Evolutionary conservation across 2,329 filamentous ascomycete genomes (phyloP).

Genomic region (Cyphellophora attinorum): DNA sequence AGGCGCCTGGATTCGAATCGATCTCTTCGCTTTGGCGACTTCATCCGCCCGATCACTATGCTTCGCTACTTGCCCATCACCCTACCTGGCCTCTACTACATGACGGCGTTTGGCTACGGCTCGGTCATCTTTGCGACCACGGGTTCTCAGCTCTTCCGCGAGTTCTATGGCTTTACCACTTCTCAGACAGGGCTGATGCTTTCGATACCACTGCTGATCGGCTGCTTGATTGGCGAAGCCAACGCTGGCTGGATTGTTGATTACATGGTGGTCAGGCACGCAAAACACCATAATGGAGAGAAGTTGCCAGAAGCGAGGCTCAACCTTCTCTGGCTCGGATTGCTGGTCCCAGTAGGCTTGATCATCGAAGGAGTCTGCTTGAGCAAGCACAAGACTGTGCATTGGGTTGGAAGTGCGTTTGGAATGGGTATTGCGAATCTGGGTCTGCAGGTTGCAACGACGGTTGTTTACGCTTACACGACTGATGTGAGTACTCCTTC

Average conservation of each 20-base stretch:
- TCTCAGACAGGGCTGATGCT: slow-evolving; percentile 18
- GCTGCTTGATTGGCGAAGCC: slow-evolving; percentile 19
- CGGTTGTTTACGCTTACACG: slow-evolving; percentile 26
- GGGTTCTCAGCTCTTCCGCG: slow-evolving; percentile 16
- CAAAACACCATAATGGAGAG: slow-evolving; percentile 8
- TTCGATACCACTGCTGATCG: slow-evolving; percentile 18
- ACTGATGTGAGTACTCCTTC: slow-evolving; percentile 23
- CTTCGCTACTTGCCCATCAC: slow-evolving; percentile 20
- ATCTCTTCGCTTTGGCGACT: slow-evolving; percentile 14
- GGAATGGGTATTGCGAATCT: slow-evolving; percentile 27
- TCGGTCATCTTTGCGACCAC: slow-evolving; percentile 20
- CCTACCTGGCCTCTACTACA: slow-evolving; percentile 20
- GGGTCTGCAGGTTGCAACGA: slow-evolving; percentile 27
- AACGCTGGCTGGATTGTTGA: slow-evolving; percentile 15
- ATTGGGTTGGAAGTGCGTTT: slow-evolving; percentile 25
- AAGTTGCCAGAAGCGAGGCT: slow-evolving; percentile 9
- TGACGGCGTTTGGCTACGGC: slow-evolving; percentile 18
- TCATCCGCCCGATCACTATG: slow-evolving; percentile 19
- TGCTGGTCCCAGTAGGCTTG: slow-evolving; percentile 20
- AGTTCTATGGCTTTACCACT: slow-evolving; percentile 18
- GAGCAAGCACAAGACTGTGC: slow-evolving; percentile 19
- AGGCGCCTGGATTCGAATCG: slow-evolving; percentile 6
- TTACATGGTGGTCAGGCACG: slow-evolving; percentile 9
- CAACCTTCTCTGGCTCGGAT: slow-evolving; percentile 8
- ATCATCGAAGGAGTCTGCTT: slow-evolving; percentile 23